These are phyloP conservation scores for Ilex aquifolium DNA, from an alignment of 257 asterid species.

Conservation along the genomic window DNA sequence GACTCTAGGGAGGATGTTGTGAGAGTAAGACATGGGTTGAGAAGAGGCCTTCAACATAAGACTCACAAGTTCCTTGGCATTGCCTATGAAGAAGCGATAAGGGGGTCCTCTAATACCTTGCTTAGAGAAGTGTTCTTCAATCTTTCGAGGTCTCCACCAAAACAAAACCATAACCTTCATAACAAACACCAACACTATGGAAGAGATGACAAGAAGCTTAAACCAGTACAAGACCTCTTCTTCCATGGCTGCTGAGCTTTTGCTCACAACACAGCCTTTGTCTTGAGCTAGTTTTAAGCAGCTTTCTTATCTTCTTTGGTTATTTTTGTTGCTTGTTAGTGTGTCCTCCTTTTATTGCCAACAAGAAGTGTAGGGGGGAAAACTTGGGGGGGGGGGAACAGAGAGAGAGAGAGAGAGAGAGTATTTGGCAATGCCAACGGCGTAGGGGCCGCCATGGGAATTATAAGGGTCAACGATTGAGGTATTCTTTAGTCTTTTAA, in stretches of 20 bases:
- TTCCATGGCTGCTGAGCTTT: constrained; percentile 19
- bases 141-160: constrained; percentile 41
- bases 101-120: constrained; percentile 50
- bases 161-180: constrained; percentile 19
- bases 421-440: constrained; percentile 1
- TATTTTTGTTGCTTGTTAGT: constrained; percentile 19
- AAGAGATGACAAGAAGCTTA: constrained; percentile 15
- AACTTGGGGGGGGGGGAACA: too few species aligned
- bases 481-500: background rate
- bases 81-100: constrained; percentile 38
- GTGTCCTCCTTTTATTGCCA: constrained; percentile 43
- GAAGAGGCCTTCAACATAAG: constrained; percentile 41
- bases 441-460: constrained; percentile 4
- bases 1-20: constrained; percentile 42
- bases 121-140: constrained; percentile 38
- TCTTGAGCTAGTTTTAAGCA: background rate
- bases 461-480: constrained; percentile 45
- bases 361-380: background rate
- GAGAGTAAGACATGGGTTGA: constrained; percentile 35
- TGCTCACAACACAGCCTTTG: too few species aligned
- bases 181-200: constrained; percentile 12
- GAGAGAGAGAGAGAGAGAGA: background rate
- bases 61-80: constrained; percentile 45
- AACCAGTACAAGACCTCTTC: constrained; percentile 18
- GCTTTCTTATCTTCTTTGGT: constrained; percentile 9